Conservation (phyloP, 164 flowering plant genomes). For the Stephania japonica region DNA sequence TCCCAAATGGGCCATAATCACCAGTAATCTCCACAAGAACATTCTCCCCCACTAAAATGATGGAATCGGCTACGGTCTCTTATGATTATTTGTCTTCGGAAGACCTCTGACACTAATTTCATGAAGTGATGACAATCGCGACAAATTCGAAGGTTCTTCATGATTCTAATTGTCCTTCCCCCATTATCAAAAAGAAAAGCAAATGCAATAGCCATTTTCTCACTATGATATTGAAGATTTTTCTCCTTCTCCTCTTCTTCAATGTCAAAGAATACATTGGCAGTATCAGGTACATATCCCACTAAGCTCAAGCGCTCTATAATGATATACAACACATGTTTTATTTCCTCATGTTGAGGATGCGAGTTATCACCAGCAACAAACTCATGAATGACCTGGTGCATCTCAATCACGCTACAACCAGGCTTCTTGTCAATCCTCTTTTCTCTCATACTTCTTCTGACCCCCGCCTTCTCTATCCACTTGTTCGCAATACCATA, state of each 20-base stretch:
- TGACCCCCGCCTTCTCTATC: conserved; percentile 34
- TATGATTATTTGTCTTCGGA: conserved; percentile 32
- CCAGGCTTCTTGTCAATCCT: conserved; percentile 41
- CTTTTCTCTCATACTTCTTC: conserved; percentile 33
- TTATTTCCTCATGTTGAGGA: conserved; percentile 25
- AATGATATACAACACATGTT: conserved; percentile 25
- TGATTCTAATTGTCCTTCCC: conserved; percentile 18
- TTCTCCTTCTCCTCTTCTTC: conserved; percentile 25
- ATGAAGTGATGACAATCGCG: conserved; percentile 49
- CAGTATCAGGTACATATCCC: conserved; percentile 27
- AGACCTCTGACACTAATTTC: conserved; percentile 43
- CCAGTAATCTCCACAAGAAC: conserved; percentile 54
- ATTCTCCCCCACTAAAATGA: conserved; percentile 36
- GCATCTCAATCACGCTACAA: conserved; percentile 32
- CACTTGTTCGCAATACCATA: conserved; percentile 37
- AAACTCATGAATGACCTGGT: conserved; percentile 33
- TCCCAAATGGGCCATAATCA: conserved; percentile 11
- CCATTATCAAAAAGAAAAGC: conserved; percentile 12
- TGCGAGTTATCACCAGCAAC: conserved; percentile 40
- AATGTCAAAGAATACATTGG: conserved; percentile 19
- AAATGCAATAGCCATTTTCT: conserved; percentile 30
- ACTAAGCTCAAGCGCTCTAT: conserved; percentile 13
- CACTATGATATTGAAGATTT: conserved; percentile 23
- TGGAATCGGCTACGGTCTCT: conserved; percentile 55
- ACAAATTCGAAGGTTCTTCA: conserved; percentile 58